Base-by-base conservation (phyloP, 2,329 filamentous ascomycete species). In the Lithohypha guttulata region DNA sequence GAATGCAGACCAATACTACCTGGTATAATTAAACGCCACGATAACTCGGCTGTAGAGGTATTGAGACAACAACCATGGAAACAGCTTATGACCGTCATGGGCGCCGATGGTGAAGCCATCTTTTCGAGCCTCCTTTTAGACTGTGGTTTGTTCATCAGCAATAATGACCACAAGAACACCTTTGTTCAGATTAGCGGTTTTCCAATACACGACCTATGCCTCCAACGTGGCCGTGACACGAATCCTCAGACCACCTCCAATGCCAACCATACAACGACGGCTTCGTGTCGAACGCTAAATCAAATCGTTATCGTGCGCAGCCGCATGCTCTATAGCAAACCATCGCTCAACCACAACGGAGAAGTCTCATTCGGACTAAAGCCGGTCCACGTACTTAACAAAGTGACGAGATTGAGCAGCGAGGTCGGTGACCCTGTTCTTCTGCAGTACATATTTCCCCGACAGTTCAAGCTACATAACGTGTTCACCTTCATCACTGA, bases 401-500 rank as follows among this genome's bases (percentile, higher is more conserved):
- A 85, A 15, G 81, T 71, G 47, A 60, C 69, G 23, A 53, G 70
- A 51, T 43, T 59, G 27, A 45, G 62, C 25, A 63, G 73, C 50
- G 52, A 65, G 1, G 54, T 60, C 9, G 71, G 80, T 46, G 82
- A 77, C 0, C 54, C 77, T 8, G 83, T 81, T 50, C 61, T 93
- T 14, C 75, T 94, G 73, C 91, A 89, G 67, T 89, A 96, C 59
- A 78, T 98, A 1, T 98, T 98, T 51, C 91, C 91, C 21, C 72
- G 80, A 8, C 87, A 96, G 53, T 96, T 94, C 54, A 75, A 76
- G 10, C 65, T 98, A 3, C 85, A 93, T 55, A 98, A 96, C 59
- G 85, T 81, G n/a, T 95, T 96, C 55, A 85, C 78, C 0, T 83
- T 78, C 4, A 62, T 65, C 3, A 69, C 81, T 11, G 72, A 91